phyloP scores from a whole-genome alignment of 2,329 filamentous ascomycete species.

The Trichoderma brevicompactum region DNA sequence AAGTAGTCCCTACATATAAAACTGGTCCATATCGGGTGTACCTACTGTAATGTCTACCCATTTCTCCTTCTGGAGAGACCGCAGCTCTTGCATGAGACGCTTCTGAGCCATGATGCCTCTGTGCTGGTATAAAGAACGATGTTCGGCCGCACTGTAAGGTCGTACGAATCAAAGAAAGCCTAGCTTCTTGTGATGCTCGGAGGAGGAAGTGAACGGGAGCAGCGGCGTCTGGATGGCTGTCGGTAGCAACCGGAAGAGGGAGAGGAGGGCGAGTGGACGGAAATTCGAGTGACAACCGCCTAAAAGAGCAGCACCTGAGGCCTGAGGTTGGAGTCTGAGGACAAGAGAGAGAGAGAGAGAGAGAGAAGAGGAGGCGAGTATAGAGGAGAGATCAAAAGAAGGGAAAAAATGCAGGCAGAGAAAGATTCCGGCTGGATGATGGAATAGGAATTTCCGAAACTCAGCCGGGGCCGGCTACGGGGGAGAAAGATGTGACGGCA shows the following conservation, averaged over 20 bases:
- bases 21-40: constrained; percentile 2
- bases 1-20: too few species aligned
- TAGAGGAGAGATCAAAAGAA: neutral
- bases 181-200: neutral
- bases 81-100: constrained; percentile 87
- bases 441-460: constrained; percentile 22
- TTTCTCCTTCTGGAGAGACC: constrained; percentile 80
- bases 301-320: neutral
- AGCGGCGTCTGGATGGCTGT: neutral
- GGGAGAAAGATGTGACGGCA: constrained; percentile 31
- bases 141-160: neutral
- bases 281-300: neutral
- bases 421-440: neutral
- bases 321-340: neutral
- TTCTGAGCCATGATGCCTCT: constrained; percentile 59
- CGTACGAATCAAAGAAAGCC: neutral
- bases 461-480: constrained; percentile 20
- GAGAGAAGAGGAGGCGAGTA: too few species aligned
- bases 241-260: constrained; percentile 12
- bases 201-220: neutral
- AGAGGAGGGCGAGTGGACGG: neutral
- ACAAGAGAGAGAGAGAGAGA: neutral
- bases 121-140: neutral
- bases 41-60: constrained; percentile 89
- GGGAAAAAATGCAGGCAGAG: neutral